Evolutionary conservation across 768 basidiomycete species (phyloP).

Genomic region (Phylloporus arenicola): DNA sequence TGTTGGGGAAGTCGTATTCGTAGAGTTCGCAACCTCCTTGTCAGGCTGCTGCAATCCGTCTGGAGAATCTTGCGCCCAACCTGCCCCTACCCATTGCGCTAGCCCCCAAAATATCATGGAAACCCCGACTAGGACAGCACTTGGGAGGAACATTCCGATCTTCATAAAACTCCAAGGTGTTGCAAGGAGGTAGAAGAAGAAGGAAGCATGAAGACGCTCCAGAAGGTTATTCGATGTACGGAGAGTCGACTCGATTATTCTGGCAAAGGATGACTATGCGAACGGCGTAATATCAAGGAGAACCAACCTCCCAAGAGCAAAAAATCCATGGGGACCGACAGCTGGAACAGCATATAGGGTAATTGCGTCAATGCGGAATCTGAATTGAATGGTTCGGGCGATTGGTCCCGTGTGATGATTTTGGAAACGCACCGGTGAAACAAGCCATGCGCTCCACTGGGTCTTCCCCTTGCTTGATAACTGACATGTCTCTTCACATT

Average conservation of each 20-base stretch:
- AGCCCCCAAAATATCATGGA: conserved; percentile 85
- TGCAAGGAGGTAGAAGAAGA: conserved; percentile 83
- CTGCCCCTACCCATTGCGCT: conserved; percentile 61
- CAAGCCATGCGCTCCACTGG: conserved; percentile 86
- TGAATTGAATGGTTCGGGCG: conserved; percentile 25
- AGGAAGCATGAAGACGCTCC: conserved; percentile 94
- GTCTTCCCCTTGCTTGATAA: conserved; percentile 72
- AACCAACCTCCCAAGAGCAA: conserved; percentile 79
- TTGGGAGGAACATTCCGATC: conserved; percentile 88
- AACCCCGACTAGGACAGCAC: conserved; percentile 76
- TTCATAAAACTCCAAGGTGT: conserved; percentile 68
- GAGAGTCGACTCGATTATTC: conserved; percentile 81
- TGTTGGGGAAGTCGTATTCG: background rate
- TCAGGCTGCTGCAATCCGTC: conserved; percentile 1
- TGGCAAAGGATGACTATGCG: conserved; percentile 25
- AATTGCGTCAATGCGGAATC: conserved; percentile 91
- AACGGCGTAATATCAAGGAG: background rate
- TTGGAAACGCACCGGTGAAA: conserved; percentile 66
- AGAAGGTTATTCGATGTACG: conserved; percentile 91
- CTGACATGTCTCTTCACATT: conserved; percentile 66
- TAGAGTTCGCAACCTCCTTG: background rate
- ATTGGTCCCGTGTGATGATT: background rate
- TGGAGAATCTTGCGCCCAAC: conserved; percentile 37
- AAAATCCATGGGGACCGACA: conserved; percentile 90
- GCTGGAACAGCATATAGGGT: conserved; percentile 88